Evolutionary conservation across 1,284 basidiomycete genomes (phyloP).

Genomic region (Chondrostereum purpureum): DNA sequence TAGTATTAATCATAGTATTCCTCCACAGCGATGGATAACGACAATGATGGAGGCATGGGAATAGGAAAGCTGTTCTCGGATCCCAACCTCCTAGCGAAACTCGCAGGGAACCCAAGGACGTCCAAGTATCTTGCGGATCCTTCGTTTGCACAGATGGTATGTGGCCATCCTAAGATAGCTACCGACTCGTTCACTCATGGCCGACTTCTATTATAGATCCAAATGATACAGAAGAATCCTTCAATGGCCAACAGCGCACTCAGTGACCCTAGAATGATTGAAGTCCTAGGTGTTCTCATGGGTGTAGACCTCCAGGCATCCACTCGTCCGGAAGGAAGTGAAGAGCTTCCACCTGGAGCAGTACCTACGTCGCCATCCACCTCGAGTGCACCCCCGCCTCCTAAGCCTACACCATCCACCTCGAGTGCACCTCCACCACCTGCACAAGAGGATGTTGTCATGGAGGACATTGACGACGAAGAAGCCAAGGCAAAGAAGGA

Average conservation of each 20-base stretch:
- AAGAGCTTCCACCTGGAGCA: constrained; percentile 68
- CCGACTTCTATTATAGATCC: too few species aligned
- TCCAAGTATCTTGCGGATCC: constrained; percentile 80
- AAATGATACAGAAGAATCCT: neutral
- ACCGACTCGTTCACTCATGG: too few species aligned
- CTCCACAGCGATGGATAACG: constrained; percentile 32
- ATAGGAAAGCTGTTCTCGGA: constrained; percentile 82
- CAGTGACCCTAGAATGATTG: constrained; percentile 89
- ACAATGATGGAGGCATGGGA: constrained; percentile 41
- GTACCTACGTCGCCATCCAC: constrained; percentile 29
- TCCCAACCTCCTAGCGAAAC: constrained; percentile 77
- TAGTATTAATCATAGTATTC: constrained; percentile 3
- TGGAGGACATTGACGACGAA: constrained; percentile 52
- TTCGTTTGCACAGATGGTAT: constrained; percentile 65
- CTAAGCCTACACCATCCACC: constrained; percentile 25
- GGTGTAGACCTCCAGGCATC: constrained; percentile 91
- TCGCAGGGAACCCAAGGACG: constrained; percentile 84
- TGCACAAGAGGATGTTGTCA: constrained; percentile 51
- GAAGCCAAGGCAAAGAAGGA: constrained; percentile 67
- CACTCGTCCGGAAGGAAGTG: constrained; percentile 78
- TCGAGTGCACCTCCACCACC: constrained; percentile 36
- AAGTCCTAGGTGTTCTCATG: constrained; percentile 89
- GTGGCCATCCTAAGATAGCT: too few species aligned
- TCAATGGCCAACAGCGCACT: constrained; percentile 37
- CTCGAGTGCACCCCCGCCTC: constrained; percentile 30